Conservation (phyloP, 1,284 basidiomycete species). For the Cryptococcus sp. region DNA sequence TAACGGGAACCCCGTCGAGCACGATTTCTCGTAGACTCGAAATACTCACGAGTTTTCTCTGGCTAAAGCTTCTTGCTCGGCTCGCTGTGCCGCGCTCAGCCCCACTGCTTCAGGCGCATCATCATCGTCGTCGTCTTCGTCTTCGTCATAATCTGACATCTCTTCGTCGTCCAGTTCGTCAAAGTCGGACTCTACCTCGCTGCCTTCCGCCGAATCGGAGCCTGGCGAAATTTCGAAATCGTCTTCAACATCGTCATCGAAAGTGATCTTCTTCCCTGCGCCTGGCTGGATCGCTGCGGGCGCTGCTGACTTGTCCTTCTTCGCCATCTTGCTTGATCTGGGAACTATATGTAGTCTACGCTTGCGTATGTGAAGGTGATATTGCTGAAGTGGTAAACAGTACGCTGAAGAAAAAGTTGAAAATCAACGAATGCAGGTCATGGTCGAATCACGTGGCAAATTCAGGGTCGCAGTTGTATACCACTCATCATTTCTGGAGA, state of each 20-base stretch:
- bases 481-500: not conserved
- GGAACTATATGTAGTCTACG: not conserved
- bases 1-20: not conserved
- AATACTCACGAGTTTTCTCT: slow-evolving; percentile 25
- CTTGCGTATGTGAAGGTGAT: not conserved
- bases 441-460: not conserved
- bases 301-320: slow-evolving; percentile 12
- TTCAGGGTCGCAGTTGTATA: not conserved
- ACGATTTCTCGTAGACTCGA: not conserved
- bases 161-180: slow-evolving; percentile 9
- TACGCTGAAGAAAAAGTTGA: not conserved
- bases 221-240: not conserved
- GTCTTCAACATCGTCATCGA: slow-evolving; percentile 25
- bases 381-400: not conserved
- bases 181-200: not conserved
- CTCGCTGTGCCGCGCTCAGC: slow-evolving; percentile 16
- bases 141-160: slow-evolving; percentile 21
- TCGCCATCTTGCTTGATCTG: slow-evolving; percentile 13
- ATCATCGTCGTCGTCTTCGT: slow-evolving; percentile 38
- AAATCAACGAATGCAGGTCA: not conserved
- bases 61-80: slow-evolving; percentile 13
- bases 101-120: slow-evolving; percentile 47
- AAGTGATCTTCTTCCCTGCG: slow-evolving; percentile 36
- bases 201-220: not conserved
- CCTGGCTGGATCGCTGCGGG: slow-evolving; percentile 22